Conservation (phyloP, 768 basidiomycete genomes). For the Astraeus odoratus region DNA sequence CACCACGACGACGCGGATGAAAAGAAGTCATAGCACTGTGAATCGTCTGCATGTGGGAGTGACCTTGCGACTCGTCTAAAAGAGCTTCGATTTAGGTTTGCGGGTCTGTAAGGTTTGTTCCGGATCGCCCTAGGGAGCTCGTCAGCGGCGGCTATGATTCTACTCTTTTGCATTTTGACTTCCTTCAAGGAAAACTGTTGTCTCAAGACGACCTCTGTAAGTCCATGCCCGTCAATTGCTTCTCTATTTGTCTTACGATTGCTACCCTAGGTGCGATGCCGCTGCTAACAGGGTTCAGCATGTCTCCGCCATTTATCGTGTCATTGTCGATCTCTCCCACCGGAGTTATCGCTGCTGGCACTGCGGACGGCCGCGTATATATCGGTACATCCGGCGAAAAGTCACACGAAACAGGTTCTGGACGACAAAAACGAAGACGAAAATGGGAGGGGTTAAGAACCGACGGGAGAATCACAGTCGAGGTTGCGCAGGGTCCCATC, state of each 20-base stretch:
- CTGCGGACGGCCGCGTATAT: conserved; percentile 70
- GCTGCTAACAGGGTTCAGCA: conserved; percentile 41
- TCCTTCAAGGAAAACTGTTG: conserved; percentile 44
- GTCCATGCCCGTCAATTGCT: conserved; percentile 7
- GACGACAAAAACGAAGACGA: conserved; percentile 47
- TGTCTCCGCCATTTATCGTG: conserved; percentile 73
- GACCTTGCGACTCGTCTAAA: background rate
- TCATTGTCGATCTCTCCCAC: conserved; percentile 50
- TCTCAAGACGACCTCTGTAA: conserved; percentile 56
- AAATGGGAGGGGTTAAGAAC: conserved; percentile 68
- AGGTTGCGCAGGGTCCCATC: conserved; percentile 67
- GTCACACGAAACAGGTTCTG: conserved; percentile 9
- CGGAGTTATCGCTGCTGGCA: conserved; percentile 62
- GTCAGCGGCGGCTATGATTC: conserved; percentile 77
- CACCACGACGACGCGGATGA: conserved; percentile 47
- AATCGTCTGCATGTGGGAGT: conserved; percentile 13
- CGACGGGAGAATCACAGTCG: conserved; percentile 37
- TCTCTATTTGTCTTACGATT: background rate
- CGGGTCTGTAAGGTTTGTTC: conserved; percentile 62
- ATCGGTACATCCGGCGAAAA: conserved; percentile 66
- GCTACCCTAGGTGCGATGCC: conserved; percentile 29
- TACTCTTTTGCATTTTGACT: conserved; percentile 62
- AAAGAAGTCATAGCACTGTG: conserved; percentile 56
- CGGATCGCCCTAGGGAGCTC: conserved; percentile 61
- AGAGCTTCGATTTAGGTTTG: conserved; percentile 48